These are phyloP conservation scores for Iris macrosiphon DNA, from an alignment of 106 monocot genomes.

Conservation along the genomic window DNA sequence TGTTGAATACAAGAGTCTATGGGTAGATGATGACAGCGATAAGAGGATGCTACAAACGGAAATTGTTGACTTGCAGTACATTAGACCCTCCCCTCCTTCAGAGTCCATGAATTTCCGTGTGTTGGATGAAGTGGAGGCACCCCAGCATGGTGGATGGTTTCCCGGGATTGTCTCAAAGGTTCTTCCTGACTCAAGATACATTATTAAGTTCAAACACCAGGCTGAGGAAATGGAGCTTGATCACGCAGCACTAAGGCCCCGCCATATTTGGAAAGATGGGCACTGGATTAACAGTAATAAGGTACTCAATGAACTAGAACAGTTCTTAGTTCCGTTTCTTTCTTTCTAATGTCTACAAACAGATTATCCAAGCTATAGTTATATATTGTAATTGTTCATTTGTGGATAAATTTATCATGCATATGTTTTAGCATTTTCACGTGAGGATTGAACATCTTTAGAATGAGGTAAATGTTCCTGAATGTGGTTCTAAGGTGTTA, in stretches of 20 bases:
- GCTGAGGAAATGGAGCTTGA: slow-evolving; percentile 13
- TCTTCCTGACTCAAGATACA: slow-evolving; percentile 5
- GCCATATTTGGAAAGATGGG: slow-evolving; percentile 13
- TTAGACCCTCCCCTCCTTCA: slow-evolving; percentile 9
- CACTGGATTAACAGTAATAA: slow-evolving; percentile 11
- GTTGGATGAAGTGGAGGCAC: slow-evolving; percentile 27
- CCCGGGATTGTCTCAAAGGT: slow-evolving; percentile 11
- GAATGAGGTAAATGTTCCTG: too few species aligned
- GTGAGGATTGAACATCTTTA: too few species aligned
- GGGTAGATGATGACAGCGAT: background rate
- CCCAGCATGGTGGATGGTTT: slow-evolving; percentile 23
- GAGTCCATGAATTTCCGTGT: background rate
- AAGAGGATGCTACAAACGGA: slow-evolving; percentile 2
- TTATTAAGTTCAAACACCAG: slow-evolving; percentile 6
- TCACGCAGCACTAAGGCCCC: slow-evolving; percentile 8
- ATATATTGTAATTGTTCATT: background rate
- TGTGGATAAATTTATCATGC: too few species aligned
- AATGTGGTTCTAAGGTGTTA: too few species aligned
- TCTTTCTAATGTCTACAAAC: background rate
- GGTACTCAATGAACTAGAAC: slow-evolving; percentile 1
- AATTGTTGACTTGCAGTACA: slow-evolving; percentile 26
- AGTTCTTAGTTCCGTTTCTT: background rate
- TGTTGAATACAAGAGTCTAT: slow-evolving; percentile 23
- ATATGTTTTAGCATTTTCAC: too few species aligned
- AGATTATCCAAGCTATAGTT: too few species aligned